These are phyloP conservation scores for Lotus japonicus DNA, from an alignment of 306 rosid genomes.

Conservation along the genomic window DNA sequence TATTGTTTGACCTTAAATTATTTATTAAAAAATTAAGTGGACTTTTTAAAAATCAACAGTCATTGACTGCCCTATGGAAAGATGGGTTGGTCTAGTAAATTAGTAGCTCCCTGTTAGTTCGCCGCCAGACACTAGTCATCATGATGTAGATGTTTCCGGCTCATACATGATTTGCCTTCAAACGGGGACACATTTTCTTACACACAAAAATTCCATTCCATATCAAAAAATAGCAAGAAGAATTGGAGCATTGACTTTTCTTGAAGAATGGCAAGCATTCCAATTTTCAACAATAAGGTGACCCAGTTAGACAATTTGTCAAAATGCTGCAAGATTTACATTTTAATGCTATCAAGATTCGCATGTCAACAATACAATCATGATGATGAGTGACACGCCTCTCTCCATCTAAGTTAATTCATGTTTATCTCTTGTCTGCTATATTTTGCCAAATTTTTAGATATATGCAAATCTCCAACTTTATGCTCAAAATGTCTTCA, in stretches of 20 bases:
- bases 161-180: no score
- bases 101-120: no score
- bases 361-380: slow-evolving; percentile 23
- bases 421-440: slow-evolving; percentile 24
- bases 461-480: slow-evolving; percentile 20
- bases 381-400: slow-evolving; percentile 26
- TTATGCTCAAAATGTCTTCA: slow-evolving; percentile 1
- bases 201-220: background rate
- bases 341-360: slow-evolving; percentile 21
- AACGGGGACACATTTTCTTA: no score
- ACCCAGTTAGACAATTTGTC: slow-evolving; percentile 26
- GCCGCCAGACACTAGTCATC: no score
- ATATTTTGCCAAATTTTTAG: slow-evolving; percentile 2
- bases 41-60: no score
- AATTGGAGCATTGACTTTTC: slow-evolving; percentile 22
- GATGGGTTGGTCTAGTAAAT: no score
- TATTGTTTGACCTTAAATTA: no score
- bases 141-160: no score
- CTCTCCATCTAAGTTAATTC: slow-evolving; percentile 8
- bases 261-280: slow-evolving; percentile 12
- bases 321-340: slow-evolving; percentile 27
- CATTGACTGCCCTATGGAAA: no score
- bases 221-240: background rate
- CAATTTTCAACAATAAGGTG: slow-evolving; percentile 20
- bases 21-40: no score